phyloP scores from a whole-genome alignment of 176 grass and related monocot genomes.

The Metroxylon sagu region DNA sequence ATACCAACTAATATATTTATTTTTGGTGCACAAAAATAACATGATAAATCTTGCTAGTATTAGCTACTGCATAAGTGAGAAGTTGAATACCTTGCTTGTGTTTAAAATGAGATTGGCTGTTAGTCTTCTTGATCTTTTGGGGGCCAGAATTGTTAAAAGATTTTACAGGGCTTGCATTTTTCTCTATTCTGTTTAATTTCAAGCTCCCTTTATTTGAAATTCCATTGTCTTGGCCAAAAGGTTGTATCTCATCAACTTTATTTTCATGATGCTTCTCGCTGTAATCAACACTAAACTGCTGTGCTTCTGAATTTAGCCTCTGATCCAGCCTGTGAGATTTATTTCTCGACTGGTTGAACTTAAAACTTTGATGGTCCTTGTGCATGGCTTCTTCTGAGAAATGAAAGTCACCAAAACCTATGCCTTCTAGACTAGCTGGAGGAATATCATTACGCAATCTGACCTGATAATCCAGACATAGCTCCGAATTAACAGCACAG shows the following conservation, averaged over 20 bases:
- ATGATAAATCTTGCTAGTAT: conserved; percentile 1
- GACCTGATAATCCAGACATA: conserved; percentile 26
- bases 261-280: conserved; percentile 25
- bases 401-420: conserved; percentile 74
- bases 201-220: conserved; percentile 25
- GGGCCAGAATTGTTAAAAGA: conserved; percentile 26
- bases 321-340: conserved; percentile 18
- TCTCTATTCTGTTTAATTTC: conserved; percentile 51
- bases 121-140: conserved; percentile 45
- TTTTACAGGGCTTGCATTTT: conserved; percentile 33
- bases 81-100: conserved; percentile 54
- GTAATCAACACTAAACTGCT: conserved; percentile 5
- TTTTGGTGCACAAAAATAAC: conserved; percentile 1
- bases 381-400: conserved; percentile 41
- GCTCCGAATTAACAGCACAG: conserved; percentile 20
- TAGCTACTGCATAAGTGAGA: not conserved
- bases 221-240: conserved; percentile 24
- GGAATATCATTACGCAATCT: conserved; percentile 24
- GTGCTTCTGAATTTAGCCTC: conserved; percentile 15
- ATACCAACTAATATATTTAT: too few relatives aligned
- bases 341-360: conserved; percentile 14
- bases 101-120: conserved; percentile 40
- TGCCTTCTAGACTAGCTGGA: conserved; percentile 45
- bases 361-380: conserved; percentile 11
- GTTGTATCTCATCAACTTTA: conserved; percentile 9